Base-by-base conservation (phyloP, 148 eudicot species). In the Fallopia convolvulus region DNA sequence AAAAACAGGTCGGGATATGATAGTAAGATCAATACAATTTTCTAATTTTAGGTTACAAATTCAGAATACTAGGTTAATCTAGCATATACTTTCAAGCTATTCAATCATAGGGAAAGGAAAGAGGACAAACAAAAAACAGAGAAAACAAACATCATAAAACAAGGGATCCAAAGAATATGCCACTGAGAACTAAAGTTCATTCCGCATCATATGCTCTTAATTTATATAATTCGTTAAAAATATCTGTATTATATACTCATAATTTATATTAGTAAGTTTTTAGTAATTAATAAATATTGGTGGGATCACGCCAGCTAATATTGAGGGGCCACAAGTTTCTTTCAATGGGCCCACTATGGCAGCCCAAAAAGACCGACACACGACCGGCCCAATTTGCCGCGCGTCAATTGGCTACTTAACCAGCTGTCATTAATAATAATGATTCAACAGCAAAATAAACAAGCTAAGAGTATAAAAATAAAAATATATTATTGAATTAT, bases 311-410 rank as follows among this genome's bases (percentile, higher is more conserved):
- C 42, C 72, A 68, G 6, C 46, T 36, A 68, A 68, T 68, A 33
- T 39, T 36, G 44, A 2, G 44, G 39, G 44, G 72, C 17, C n/a
- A 68, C 9, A 68, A 1, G 14, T 23, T 23, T 30, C 3, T 68
- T 66, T 36, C 6, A 14, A 36, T 36, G 72, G 72, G 72, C 72
- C 72, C 72, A 68, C 72, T 14, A 21, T 5, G 1, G 46, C 21
- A 68, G 72, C 72, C 72, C 72, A 68, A 36, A 61, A 30, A 26
- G 70, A 61, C 70, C 39, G 40, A 26, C 42, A 68, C 72, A 36
- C 46, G 20, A 2, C 72, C 72, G 46, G 72, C 72, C 72, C 46
- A 68, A 36, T 36, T 68, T 26, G 4, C n/a, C 12, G 72, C 33
- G 13, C 33, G 33, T 60, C 13, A 20, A 23, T 23, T 60, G 68